These are phyloP conservation scores for Pseudocohnilembus persalinus DNA, from an alignment of 169 alveolate genomes.

Conservation along the genomic window DNA sequence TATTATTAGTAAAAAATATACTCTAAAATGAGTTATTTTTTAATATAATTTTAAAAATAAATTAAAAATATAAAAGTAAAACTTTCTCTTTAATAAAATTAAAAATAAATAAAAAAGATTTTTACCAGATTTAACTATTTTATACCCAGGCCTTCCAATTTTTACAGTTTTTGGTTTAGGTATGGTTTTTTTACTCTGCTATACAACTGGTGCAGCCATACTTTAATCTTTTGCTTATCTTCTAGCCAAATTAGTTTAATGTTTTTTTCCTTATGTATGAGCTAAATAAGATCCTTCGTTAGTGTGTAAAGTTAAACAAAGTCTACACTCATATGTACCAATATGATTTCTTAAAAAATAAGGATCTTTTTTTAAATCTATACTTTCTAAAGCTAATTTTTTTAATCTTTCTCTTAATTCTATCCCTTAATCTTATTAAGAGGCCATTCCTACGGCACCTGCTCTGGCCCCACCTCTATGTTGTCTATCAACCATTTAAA, in stretches of 20 bases:
- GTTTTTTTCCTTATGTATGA: conserved; percentile 98
- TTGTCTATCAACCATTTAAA: conserved; percentile 94
- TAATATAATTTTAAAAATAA: too few relatives aligned
- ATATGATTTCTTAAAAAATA: conserved; percentile 96
- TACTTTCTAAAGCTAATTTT: conserved; percentile 95
- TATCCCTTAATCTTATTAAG: conserved; percentile 92
- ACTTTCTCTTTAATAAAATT: too few relatives aligned
- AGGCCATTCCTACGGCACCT: conserved; percentile 97
- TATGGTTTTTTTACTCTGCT: conserved; percentile 50
- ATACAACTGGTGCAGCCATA: background rate
- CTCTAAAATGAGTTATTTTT: too few relatives aligned
- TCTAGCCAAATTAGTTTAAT: conserved; percentile 94
- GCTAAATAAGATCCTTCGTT: conserved; percentile 98
- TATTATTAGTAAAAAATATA: too few relatives aligned
- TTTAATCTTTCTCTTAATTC: conserved; percentile 96
- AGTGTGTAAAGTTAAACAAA: conserved; percentile 98
- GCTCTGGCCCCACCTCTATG: conserved; percentile 97
- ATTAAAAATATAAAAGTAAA: too few relatives aligned
- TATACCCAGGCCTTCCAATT: conserved; percentile 98
- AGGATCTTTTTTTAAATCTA: conserved; percentile 96
- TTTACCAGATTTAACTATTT: too few relatives aligned
- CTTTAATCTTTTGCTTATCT: conserved; percentile 92
- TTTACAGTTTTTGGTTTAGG: conserved; percentile 73
- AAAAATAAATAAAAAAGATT: too few relatives aligned
- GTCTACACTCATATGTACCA: conserved; percentile 91